Evolutionary conservation across 2,329 filamentous ascomycete species (phyloP).

Genomic region (Zalaria obscura): DNA sequence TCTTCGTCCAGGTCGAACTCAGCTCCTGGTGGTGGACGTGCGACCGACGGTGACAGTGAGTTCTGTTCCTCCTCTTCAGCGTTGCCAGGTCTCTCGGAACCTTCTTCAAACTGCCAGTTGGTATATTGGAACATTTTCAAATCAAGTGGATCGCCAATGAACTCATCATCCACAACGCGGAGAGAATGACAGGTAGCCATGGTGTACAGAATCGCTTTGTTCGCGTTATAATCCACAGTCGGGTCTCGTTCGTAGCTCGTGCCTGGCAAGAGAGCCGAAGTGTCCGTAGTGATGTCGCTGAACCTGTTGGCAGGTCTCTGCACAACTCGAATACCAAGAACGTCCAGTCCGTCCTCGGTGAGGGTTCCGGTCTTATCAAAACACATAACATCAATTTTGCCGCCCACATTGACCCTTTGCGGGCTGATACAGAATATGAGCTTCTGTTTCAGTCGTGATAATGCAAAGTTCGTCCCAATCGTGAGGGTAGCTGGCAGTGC

Average conservation of each 20-base stretch:
- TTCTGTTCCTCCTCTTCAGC: constrained; percentile 60
- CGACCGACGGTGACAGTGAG: constrained; percentile 74
- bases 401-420: constrained; percentile 89
- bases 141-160: constrained; percentile 87
- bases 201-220: constrained; percentile 67
- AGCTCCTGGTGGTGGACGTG: constrained; percentile 55
- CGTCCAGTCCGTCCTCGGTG: constrained; percentile 90
- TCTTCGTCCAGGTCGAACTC: constrained; percentile 43
- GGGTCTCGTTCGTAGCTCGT: constrained; percentile 43
- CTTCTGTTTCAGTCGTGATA: constrained; percentile 72
- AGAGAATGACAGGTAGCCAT: constrained; percentile 98
- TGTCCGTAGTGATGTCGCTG: constrained; percentile 58
- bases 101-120: constrained; percentile 82
- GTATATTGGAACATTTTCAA: constrained; percentile 99
- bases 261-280: constrained; percentile 43
- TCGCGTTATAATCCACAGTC: constrained; percentile 43
- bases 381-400: constrained; percentile 90
- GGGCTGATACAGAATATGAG: constrained; percentile 97
- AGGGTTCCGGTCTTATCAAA: constrained; percentile 99
- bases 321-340: constrained; percentile 74
- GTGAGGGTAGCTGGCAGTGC: constrained; percentile 88
- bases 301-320: constrained; percentile 51
- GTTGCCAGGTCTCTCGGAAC: constrained; percentile 47
- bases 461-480: constrained; percentile 91
- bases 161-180: constrained; percentile 69